phyloP scores from a whole-genome alignment of 768 basidiomycete genomes.

The Baorangia bicolor region DNA sequence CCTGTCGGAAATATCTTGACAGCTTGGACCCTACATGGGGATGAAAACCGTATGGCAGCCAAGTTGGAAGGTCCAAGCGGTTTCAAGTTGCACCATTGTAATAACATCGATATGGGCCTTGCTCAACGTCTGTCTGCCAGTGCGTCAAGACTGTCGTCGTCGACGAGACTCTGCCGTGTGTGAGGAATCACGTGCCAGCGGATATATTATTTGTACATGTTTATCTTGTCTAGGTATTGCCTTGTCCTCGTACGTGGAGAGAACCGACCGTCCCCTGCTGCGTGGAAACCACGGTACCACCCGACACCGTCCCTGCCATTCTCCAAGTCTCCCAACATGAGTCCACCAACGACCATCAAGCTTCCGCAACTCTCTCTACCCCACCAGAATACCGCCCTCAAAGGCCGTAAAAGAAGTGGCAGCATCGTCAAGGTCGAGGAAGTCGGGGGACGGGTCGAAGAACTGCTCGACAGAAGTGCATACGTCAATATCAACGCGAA shows the following conservation, averaged over 20 bases:
- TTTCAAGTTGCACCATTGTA: constrained; percentile 67
- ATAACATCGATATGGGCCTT: constrained; percentile 38
- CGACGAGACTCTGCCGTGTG: neutral
- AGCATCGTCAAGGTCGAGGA: constrained; percentile 87
- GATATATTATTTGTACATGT: constrained; percentile 13
- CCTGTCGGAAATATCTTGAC: constrained; percentile 71
- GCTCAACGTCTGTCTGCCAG: neutral
- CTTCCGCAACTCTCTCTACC: constrained; percentile 46
- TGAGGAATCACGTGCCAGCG: constrained; percentile 16
- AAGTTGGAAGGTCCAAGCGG: constrained; percentile 57
- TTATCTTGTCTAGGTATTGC: neutral
- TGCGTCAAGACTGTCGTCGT: neutral
- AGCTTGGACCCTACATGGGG: constrained; percentile 64
- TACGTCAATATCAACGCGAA: constrained; percentile 86
- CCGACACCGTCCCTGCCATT: neutral
- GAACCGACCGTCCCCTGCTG: neutral
- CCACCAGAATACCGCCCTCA: constrained; percentile 32
- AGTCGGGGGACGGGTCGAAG: constrained; percentile 71
- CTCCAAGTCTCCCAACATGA: constrained; percentile 37
- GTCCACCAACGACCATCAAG: constrained; percentile 52
- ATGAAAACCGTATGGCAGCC: constrained; percentile 70
- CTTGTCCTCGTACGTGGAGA: neutral
- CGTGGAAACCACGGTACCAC: neutral
- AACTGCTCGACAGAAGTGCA: constrained; percentile 73
- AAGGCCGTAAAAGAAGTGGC: constrained; percentile 57